Conservation (phyloP, 192 early-diverging fungal genomes). For the Jimgerdemannia lactiflua region DNA sequence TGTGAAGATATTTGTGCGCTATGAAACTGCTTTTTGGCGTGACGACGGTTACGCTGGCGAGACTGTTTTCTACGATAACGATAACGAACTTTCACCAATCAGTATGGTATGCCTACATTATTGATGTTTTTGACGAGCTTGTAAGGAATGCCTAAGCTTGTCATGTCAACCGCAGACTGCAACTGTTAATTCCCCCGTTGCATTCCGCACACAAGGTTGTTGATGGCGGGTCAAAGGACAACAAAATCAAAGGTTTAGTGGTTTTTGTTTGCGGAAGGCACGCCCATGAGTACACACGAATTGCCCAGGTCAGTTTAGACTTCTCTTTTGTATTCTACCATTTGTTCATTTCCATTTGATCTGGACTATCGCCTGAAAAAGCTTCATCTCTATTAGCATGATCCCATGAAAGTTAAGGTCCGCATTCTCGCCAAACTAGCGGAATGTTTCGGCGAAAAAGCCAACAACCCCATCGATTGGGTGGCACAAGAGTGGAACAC, state of each 20-base stretch:
- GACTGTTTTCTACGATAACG: neutral
- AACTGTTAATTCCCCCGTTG: neutral
- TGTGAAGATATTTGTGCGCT: constrained; percentile 8
- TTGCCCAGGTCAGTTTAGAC: neutral
- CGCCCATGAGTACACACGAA: constrained; percentile 12
- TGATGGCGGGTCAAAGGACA: constrained; percentile 8
- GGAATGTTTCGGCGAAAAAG: constrained; percentile 1
- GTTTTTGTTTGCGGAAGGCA: constrained; percentile 11
- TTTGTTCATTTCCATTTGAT: no score
- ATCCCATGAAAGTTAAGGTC: neutral
- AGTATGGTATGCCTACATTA: constrained; percentile 8
- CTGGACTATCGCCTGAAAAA: no score
- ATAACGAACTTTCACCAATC: constrained; percentile 4
- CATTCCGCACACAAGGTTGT: neutral
- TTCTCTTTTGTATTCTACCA: neutral
- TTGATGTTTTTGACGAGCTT: no score
- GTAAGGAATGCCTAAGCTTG: no score
- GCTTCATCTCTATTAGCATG: neutral
- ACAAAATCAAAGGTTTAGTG: constrained; percentile 8
- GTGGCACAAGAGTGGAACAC: constrained; percentile 2
- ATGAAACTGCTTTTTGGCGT: constrained; percentile 16
- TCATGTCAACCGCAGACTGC: neutral
- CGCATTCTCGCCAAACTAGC: neutral
- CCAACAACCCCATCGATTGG: constrained; percentile 5
- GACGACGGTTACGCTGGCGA: constrained; percentile 13